Base-by-base conservation (phyloP, 2,329 filamentous ascomycete species). In the Pseudonectria foliicola region DNA sequence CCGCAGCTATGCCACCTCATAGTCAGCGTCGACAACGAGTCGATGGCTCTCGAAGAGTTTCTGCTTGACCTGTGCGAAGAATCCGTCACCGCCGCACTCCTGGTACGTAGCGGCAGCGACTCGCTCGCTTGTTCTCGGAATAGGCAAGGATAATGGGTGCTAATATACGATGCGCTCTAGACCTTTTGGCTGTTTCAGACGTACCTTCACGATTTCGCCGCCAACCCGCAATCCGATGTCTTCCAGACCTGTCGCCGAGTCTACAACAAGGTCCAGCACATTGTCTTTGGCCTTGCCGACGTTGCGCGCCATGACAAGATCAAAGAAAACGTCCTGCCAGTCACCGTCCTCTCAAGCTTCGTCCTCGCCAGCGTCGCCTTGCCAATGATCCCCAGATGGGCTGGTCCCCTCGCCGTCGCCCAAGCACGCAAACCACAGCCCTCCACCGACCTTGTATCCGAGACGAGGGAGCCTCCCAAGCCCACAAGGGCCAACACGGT, bases 101-200 rank as follows among this genome's bases (percentile, higher is more conserved):
- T 92, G 67, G 85, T 90, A 68, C 49, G 80, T 67, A 29, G 31
- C 32, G 36, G 39, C 28, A 27, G 36, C 15, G n/a, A 24, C 33
- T 31, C 16, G 18, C 28, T 29, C 15, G 8, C 18, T 21, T 6
- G 18, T 8, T 21, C 5, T 21, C 18, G 5, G 8, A 8, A 8
- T 21, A 21, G 5, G 5, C 8, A 21, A 8, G 18, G 18, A 21
- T 25, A 29, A 33, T 33, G 31, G 21, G 26, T 34, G 42, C 44
- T 49, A 45, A 58, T 51, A 26, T 25, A 15, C 13, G 14, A 30
- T 12, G 24, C 23, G 16, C 28, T 43, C 33, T 54, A 92, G 85
- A 90, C 85, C 25, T 92, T 92, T 61, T 92, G 85, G 85, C 73
- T 92, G 33, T 88, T 92, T 61, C 85, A 92, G 63, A 90, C 84